Conservation (phyloP, 306 rosid species). For the Dalbergia cochinchinensis region DNA sequence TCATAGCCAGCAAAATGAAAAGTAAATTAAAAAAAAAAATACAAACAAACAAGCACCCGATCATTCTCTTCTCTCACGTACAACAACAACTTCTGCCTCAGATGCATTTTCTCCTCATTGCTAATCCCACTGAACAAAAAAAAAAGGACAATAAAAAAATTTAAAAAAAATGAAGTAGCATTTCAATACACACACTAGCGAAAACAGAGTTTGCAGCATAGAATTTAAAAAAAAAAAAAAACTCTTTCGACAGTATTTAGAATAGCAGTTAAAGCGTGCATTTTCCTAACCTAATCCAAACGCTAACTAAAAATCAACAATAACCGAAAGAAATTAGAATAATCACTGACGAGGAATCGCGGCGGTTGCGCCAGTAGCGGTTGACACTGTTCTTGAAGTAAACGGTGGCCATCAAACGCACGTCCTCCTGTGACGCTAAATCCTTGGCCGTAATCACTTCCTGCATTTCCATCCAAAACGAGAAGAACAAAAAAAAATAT, state of each 20-base stretch:
- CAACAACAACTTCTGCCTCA: slow-evolving; percentile 81
- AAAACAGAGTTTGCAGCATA: not conserved
- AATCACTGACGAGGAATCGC: slow-evolving; percentile 67
- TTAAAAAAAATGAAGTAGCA: slow-evolving; percentile 6
- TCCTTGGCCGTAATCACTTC: slow-evolving; percentile 85
- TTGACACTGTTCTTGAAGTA: slow-evolving; percentile 83
- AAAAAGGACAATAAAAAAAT: not conserved
- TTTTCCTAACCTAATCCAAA: slow-evolving; percentile 10
- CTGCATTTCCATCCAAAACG: slow-evolving; percentile 52
- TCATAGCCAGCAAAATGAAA: slow-evolving; percentile 23
- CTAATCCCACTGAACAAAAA: slow-evolving; percentile 73
- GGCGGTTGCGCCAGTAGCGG: slow-evolving; percentile 89
- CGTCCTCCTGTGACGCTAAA: slow-evolving; percentile 78
- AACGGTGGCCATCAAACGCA: slow-evolving; percentile 89
- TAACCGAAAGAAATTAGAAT: not conserved
- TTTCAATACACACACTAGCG: slow-evolving; percentile 27
- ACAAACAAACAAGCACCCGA: slow-evolving; percentile 59
- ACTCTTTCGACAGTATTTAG: slow-evolving; percentile 14
- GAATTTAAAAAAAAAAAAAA: not conserved
- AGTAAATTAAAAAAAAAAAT: not conserved
- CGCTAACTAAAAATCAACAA: not conserved
- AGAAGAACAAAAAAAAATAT: not conserved
- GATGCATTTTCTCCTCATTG: slow-evolving; percentile 86
- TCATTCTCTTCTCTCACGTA: slow-evolving; percentile 86
- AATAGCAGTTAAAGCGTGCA: not conserved